Evolutionary conservation across 345 rosid species (phyloP).

Genomic region (Brassica incana): DNA sequence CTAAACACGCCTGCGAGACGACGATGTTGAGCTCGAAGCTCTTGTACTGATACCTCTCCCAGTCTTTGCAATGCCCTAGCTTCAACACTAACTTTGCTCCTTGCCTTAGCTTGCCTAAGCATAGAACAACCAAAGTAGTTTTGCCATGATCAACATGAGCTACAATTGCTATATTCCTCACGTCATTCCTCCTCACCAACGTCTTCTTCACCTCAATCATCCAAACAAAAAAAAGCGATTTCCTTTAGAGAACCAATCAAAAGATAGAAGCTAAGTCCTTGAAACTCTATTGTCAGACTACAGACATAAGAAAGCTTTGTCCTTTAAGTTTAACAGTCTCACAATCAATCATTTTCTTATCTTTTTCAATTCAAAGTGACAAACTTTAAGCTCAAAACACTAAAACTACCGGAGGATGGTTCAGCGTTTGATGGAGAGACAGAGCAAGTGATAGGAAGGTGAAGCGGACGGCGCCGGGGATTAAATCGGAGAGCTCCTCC

Average conservation of each 20-base stretch:
- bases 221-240: conserved; percentile 19
- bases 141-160: too few species aligned
- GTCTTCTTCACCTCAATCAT: conserved; percentile 74
- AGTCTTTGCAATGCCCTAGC: too few species aligned
- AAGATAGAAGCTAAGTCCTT: background rate
- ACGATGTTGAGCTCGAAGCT: conserved; percentile 71
- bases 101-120: too few species aligned
- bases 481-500: conserved; percentile 46
- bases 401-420: conserved; percentile 51
- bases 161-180: conserved; percentile 64
- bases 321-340: background rate
- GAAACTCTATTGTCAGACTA: background rate
- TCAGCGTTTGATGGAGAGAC: conserved; percentile 58
- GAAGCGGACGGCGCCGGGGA: conserved; percentile 45
- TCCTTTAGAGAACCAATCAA: conserved; percentile 19
- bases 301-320: background rate
- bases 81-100: too few species aligned
- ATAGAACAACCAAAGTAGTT: too few species aligned
- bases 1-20: too few species aligned
- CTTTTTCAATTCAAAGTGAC: background rate
- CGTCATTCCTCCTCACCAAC: conserved; percentile 67
- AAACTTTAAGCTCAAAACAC: background rate
- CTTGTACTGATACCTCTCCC: too few species aligned
- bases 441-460: conserved; percentile 60
- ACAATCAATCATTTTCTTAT: background rate